Percentiles rank a stretch among this genome's conserved stretches.
These are phyloP conservation scores for Yamadazyma spencermartinsiae DNA, from an alignment of 1,139 yeast genomes.

Conservation along the genomic window DNA sequence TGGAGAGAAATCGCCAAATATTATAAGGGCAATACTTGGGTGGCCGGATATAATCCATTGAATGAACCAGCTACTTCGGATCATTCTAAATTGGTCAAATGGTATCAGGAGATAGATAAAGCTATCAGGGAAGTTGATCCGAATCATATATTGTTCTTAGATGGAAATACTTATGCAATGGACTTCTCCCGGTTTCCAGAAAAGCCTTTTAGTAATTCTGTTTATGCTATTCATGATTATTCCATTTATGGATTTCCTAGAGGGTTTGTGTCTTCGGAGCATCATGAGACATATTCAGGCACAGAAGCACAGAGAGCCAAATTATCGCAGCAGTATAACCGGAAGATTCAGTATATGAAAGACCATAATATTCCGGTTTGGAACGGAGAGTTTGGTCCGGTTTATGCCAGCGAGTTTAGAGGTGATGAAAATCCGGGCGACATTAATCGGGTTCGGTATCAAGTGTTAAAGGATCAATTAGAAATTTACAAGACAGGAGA, in stretches of 20 bases:
- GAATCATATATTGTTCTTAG: constrained; percentile 41
- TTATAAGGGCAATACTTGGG: constrained; percentile 39
- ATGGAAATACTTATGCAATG: constrained; percentile 46
- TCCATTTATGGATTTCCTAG: constrained; percentile 37
- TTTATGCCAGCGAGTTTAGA: constrained; percentile 37
- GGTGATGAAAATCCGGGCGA: constrained; percentile 35
- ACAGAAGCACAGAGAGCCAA: constrained; percentile 28
- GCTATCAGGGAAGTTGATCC: constrained; percentile 38
- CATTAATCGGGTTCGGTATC: constrained; percentile 34
- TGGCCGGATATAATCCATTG: constrained; percentile 47
- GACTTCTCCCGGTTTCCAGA: constrained; percentile 43
- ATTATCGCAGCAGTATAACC: constrained; percentile 29
- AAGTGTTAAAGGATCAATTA: constrained; percentile 40
- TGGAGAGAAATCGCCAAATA: constrained; percentile 39
- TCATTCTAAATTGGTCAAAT: constrained; percentile 31
- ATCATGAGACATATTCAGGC: constrained; percentile 27
- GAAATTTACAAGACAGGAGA: constrained; percentile 36
- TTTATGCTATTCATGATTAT: constrained; percentile 45
- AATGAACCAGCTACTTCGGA: constrained; percentile 43
- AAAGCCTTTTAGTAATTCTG: constrained; percentile 33
- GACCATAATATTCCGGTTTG: constrained; percentile 42
- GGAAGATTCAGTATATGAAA: constrained; percentile 40
- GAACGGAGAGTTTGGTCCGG: constrained; percentile 52
- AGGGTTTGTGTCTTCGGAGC: constrained; percentile 11
- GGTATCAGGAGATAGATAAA: constrained; percentile 30